Evolutionary conservation across 1,139 yeast genomes (phyloP), one percentile per base, ranked within the genome.

Genomic region (Lodderomyces pseudojiufengensis): DNA sequence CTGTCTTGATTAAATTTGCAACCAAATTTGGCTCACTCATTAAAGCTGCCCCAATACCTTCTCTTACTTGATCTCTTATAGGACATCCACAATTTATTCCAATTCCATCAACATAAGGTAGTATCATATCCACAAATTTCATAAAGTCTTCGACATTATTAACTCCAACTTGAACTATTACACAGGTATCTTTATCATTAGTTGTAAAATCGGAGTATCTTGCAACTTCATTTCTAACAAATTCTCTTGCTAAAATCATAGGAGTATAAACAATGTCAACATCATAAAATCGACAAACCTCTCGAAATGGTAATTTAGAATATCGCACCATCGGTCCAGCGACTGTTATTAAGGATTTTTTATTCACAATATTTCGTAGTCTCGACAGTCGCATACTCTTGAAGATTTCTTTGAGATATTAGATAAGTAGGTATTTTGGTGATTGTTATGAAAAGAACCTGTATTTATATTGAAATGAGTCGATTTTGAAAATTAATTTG

Each of bases 301-400:
- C 85, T 33, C 98, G 72, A 53, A 92, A 92, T 3, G 98, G 96
- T 29, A 94, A 73, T 57, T 92, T 92, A 1, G 96, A 87, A 63
- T 92, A 92, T 37, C 98, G 69, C 1, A 92, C 98, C 98, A 92
- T 92, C 5, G 98, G 98, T 0, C 97, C 98, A 0, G 95, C 92
- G 11, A 92, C 75, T 41, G 71, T 75, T 0, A 81, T 92, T 0
- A 88, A 86, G 39, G 86, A 62, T 1, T 73, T 72, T 11, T 42
- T 34, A 20, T 32, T 35, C 18, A 39, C 36, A 14, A 39, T 24
- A 27, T 31, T 29, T 46, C 40, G 59, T 55, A 48, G 41, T 23
- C 27, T 31, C 7, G 20, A 18, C 20, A 7, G 20, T 18, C 6
- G 20, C 20, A 18, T 18, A 5, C 20, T 18, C n/a, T n/a, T n/a